Conservation (phyloP, 139 green algal genomes). For the Closterium sp. region DNA sequence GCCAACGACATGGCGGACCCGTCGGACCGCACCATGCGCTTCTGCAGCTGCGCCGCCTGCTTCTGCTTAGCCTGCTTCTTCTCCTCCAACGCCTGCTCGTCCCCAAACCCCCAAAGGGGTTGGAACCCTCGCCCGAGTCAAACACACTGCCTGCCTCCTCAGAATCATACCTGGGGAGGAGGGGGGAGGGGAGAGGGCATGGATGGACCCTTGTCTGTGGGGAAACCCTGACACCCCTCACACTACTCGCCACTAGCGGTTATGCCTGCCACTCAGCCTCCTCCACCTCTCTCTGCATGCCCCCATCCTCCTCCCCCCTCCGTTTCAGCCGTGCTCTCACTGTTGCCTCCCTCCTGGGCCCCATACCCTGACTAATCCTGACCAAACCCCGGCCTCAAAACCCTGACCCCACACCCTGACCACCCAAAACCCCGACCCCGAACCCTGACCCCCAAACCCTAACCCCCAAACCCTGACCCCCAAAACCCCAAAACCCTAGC, state of each 20-base stretch:
- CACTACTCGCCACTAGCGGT: not conserved
- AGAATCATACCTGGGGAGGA: constrained; percentile 60
- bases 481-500: not conserved
- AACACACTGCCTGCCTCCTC: constrained; percentile 75
- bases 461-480: not conserved
- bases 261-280: too few relatives aligned
- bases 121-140: constrained; percentile 60
- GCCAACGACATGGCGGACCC: constrained; percentile 85
- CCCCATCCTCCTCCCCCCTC: constrained; percentile 21
- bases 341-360: not conserved
- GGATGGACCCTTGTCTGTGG: too few relatives aligned
- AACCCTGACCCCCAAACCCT: not conserved
- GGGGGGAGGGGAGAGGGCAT: not conserved
- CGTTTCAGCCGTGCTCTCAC: not conserved
- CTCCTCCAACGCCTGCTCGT: constrained; percentile 41
- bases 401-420: not conserved
- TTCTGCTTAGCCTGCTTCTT: constrained; percentile 8
- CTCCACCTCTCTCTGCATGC: constrained; percentile 51
- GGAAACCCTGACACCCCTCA: not conserved
- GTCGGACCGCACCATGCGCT: constrained; percentile 56
- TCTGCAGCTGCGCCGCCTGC: constrained; percentile 19
- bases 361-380: not conserved
- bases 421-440: not conserved
- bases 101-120: constrained; percentile 62
- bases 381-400: not conserved